These are phyloP conservation scores for Helotiales sp. DNA, from an alignment of 2,329 filamentous ascomycete genomes.

Conservation along the genomic window DNA sequence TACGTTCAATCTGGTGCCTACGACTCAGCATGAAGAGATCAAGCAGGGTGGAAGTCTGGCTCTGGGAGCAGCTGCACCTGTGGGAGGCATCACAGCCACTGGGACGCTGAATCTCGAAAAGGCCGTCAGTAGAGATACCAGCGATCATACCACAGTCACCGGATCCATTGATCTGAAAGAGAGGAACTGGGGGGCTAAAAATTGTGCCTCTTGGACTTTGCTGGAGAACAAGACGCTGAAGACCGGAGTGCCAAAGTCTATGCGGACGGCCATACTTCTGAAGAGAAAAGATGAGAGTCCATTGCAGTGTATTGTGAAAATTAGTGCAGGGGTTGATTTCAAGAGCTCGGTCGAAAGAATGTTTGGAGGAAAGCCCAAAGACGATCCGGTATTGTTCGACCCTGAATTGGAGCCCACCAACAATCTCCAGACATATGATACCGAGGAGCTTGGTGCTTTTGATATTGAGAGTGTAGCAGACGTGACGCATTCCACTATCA, in stretches of 20 bases:
- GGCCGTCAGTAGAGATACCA: neutral
- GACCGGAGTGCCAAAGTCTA: constrained; percentile 25
- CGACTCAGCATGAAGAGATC: constrained; percentile 5
- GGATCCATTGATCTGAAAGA: constrained; percentile 25
- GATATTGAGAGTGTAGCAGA: constrained; percentile 13
- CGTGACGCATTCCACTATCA: neutral
- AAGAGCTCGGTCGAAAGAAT: constrained; percentile 24
- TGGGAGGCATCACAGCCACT: constrained; percentile 1
- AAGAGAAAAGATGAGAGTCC: constrained; percentile 28
- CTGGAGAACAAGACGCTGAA: constrained; percentile 29
- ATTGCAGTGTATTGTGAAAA: constrained; percentile 33
- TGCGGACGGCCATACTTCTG: constrained; percentile 29
- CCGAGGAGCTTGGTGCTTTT: constrained; percentile 16
- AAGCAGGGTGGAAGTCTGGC: neutral
- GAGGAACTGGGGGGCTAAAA: constrained; percentile 18
- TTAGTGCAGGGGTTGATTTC: constrained; percentile 31
- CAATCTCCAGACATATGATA: constrained; percentile 18
- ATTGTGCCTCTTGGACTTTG: constrained; percentile 30
- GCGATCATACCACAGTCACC: constrained; percentile 8
- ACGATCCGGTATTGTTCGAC: constrained; percentile 24
- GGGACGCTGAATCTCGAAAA: neutral
- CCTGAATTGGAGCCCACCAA: constrained; percentile 21
- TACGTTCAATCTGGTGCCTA: neutral
- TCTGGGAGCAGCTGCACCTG: neutral
- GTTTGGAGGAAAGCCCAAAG: constrained; percentile 25